Evolutionary conservation across 352 stramenopile species (phyloP).

Genomic region (Peronosclerospora sorghi): DNA sequence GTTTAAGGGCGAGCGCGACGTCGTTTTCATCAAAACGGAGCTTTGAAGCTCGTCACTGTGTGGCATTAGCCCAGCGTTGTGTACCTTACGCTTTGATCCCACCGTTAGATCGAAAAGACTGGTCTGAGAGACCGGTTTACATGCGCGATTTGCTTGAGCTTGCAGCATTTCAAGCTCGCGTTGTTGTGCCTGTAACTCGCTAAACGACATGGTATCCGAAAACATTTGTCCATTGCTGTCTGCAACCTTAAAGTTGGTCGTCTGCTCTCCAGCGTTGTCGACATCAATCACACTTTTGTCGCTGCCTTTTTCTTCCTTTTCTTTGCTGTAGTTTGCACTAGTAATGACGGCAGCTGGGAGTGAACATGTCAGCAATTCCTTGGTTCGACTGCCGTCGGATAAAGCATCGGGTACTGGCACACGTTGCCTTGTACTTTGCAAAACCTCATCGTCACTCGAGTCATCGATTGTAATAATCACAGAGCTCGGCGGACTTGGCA

Average conservation of each 20-base stretch:
- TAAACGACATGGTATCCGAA: conserved; percentile 37
- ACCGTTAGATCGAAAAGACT: background rate
- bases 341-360: background rate
- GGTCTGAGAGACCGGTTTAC: conserved; percentile 7
- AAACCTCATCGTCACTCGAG: conserved; percentile 30
- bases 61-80: background rate
- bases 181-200: conserved; percentile 56
- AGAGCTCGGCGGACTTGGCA: conserved; percentile 17
- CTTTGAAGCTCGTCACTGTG: background rate
- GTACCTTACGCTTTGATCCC: conserved; percentile 19
- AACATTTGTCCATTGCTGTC: conserved; percentile 16
- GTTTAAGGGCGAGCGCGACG: conserved; percentile 16
- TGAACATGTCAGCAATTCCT: conserved; percentile 8
- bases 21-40: conserved; percentile 15
- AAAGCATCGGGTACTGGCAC: conserved; percentile 7
- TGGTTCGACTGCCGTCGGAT: conserved; percentile 17
- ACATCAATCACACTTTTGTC: conserved; percentile 3
- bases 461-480: conserved; percentile 48
- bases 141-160: conserved; percentile 10
- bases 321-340: background rate
- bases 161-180: conserved; percentile 26
- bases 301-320: background rate
- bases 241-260: conserved; percentile 6
- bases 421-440: background rate
- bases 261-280: conserved; percentile 7